Evolutionary conservation across 345 rosid species (phyloP), one percentile per base, ranked within the genome.

Genomic region (Erodium maritimum): DNA sequence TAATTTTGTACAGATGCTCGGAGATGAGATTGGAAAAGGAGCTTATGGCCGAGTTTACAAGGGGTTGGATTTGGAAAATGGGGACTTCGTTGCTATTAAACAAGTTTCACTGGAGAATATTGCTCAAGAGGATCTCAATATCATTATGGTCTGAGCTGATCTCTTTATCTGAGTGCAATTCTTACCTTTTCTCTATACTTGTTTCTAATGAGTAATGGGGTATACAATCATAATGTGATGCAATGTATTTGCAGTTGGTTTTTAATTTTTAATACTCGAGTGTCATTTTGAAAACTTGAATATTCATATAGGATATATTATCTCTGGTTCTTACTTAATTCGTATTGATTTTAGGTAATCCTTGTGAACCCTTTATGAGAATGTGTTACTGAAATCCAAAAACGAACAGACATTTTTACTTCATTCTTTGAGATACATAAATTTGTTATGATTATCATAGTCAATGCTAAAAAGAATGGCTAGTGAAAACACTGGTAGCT

Each of bases 11-110:
- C 56, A 93, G 99, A 87, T 93, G 91, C 90, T 93, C 63, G 99
- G 99, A 51, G 99, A 93, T 77, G 99, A 93, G 75, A 93, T 93
- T 51, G 99, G 99, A n/a, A 93, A 90, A 85, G 99, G 99, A 67
- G 99, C 99, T 22, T 90, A 90, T 72, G 97, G 88, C 65, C 82
- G 99, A 66, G 99, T 93, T 54, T 93, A 87, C 75, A 93, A 90
- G 76, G 99, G 99, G 53, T 73, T 93, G 80, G 97, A 90, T 85
- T 77, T 93, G 90, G 99, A 93, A 76, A 93, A 90, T 77, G 97
- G 96, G 60, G 99, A 90, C 69, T 90, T 93, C 71, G 97, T 93
- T 61, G 99, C 97, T 0, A 90, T 93, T 60, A 93, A 93, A 67
- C 99, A 93, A 82, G 96, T 93, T 56, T 93, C 99, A 0, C 66